A percentile compares a stretch with the other conserved stretches of the same genome.
Evolutionary conservation across 2,329 filamentous ascomycete species (phyloP).

Genomic region (Xylaria sp.): DNA sequence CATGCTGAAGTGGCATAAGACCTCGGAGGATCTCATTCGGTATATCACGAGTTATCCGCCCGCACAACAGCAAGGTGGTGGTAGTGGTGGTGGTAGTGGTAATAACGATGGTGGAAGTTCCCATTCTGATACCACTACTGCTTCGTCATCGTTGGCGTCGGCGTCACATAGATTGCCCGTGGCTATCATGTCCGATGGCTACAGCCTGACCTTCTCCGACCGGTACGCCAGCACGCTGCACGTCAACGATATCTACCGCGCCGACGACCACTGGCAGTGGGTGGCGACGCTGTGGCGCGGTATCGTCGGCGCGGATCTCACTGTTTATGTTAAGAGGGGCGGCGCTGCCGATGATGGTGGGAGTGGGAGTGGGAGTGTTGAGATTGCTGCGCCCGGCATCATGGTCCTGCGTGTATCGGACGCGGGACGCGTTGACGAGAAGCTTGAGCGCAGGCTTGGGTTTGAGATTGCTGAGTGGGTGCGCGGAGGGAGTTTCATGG

Average conservation of each 20-base stretch:
- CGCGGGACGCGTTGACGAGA: conserved; percentile 67
- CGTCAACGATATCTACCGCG: conserved; percentile 80
- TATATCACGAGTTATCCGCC: conserved; percentile 56
- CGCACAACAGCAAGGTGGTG: not conserved
- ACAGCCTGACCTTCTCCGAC: conserved; percentile 83
- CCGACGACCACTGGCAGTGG: conserved; percentile 97
- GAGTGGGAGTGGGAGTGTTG: conserved; percentile 59
- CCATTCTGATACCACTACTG: conserved; percentile 10
- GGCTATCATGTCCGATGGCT: conserved; percentile 79
- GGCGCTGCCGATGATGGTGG: conserved; percentile 28
- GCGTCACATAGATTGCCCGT: conserved; percentile 65
- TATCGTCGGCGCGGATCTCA: conserved; percentile 82
- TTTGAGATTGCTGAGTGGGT: conserved; percentile 93
- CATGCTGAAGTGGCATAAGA: conserved; percentile 79
- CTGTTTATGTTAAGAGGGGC: conserved; percentile 70
- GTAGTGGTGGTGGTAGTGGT: not conserved
- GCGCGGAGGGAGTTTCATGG: conserved; percentile 58
- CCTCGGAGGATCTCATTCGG: conserved; percentile 74
- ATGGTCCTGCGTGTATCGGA: conserved; percentile 64
- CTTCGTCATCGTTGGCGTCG: conserved; percentile 12
- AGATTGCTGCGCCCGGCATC: conserved; percentile 65
- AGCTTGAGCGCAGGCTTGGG: conserved; percentile 76
- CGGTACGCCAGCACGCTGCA: conserved; percentile 77
- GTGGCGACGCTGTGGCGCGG: conserved; percentile 94
- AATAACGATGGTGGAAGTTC: not conserved